phyloP scores from a whole-genome alignment of 1,284 basidiomycete species.

The Melampsora americana region DNA sequence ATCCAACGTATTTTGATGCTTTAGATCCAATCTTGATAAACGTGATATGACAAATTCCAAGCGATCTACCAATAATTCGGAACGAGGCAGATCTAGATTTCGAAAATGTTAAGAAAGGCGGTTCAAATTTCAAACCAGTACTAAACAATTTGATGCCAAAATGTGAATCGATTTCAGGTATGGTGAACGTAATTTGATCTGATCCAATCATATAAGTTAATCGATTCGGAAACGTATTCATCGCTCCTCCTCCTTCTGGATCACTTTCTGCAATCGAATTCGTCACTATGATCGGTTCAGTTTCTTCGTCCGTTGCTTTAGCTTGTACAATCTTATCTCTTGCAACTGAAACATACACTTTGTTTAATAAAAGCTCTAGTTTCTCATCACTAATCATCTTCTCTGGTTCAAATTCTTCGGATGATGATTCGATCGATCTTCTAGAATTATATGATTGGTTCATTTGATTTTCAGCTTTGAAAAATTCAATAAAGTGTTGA shows the following conservation, averaged over 20 bases:
- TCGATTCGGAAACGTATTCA: conserved; percentile 63
- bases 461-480: neutral
- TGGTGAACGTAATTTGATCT: conserved; percentile 74
- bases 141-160: conserved; percentile 77
- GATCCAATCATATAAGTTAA: conserved; percentile 80
- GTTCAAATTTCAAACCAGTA: conserved; percentile 79
- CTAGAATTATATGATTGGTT: neutral
- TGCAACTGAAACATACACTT: conserved; percentile 24
- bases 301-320: conserved; percentile 68
- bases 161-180: conserved; percentile 72
- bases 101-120: conserved; percentile 71
- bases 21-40: conserved; percentile 75
- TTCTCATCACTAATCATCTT: conserved; percentile 26
- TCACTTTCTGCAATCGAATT: conserved; percentile 62
- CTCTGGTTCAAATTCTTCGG: neutral
- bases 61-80: conserved; percentile 72
- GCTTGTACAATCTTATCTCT: conserved; percentile 51
- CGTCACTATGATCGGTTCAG: conserved; percentile 68
- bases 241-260: conserved; percentile 9
- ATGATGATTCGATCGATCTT: neutral
- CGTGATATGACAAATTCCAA: conserved; percentile 76
- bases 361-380: conserved; percentile 25
- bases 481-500: neutral
- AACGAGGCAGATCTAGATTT: conserved; percentile 76
- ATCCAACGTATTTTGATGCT: conserved; percentile 71